These are phyloP conservation scores for Xylariaceae sp. DNA, from an alignment of 2,329 filamentous ascomycete species.

Conservation along the genomic window DNA sequence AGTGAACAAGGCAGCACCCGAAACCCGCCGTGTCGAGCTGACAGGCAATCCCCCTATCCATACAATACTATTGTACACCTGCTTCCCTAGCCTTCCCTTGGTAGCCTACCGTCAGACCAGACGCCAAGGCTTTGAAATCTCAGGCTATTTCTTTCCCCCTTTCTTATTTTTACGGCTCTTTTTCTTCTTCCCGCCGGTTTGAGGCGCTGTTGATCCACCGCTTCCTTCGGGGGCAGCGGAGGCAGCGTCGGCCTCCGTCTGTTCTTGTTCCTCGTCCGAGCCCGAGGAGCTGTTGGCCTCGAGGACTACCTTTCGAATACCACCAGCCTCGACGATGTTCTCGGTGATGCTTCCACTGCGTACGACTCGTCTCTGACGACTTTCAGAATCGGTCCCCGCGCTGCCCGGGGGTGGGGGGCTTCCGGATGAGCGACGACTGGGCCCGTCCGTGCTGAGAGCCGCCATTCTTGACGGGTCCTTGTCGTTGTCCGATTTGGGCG, in stretches of 20 bases:
- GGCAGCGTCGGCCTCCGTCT: constrained; percentile 1
- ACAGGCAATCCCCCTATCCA: too few relatives aligned
- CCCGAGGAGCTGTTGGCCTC: constrained; percentile 52
- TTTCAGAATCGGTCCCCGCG: constrained; percentile 9
- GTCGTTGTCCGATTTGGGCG: too few relatives aligned
- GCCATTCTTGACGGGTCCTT: too few relatives aligned
- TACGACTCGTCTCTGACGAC: constrained; percentile 34
- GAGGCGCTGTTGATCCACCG: neutral
- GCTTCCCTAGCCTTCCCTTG: too few relatives aligned
- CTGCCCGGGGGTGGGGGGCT: constrained; percentile 15
- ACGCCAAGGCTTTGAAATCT: too few relatives aligned
- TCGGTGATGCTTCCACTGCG: constrained; percentile 71
- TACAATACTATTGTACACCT: too few relatives aligned
- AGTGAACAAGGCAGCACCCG: too few relatives aligned
- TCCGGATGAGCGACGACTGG: too few relatives aligned
- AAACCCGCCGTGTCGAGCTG: too few relatives aligned
- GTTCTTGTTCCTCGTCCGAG: constrained; percentile 12
- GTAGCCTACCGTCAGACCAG: too few relatives aligned
- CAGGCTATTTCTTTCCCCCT: constrained; percentile 20
- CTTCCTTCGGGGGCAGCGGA: constrained; percentile 9
- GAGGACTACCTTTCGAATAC: constrained; percentile 65
- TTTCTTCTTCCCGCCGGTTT: constrained; percentile 7
- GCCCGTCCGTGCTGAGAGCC: too few relatives aligned
- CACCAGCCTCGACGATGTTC: constrained; percentile 63
- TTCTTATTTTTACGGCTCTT: constrained; percentile 26